phyloP scores from a whole-genome alignment of 1,284 basidiomycete species.

The Ceratobasidium sp. region DNA sequence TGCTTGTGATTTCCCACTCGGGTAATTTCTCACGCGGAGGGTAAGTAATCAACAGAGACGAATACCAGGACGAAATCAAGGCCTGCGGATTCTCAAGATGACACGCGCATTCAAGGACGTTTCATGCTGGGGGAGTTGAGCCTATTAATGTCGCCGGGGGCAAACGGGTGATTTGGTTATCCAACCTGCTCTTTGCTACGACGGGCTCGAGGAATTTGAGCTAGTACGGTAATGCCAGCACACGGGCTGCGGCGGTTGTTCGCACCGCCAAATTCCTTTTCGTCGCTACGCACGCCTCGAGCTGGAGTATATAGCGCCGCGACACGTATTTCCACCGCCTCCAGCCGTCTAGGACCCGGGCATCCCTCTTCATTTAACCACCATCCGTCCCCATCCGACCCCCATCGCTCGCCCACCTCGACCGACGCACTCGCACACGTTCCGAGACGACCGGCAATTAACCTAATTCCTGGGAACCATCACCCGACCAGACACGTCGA shows the following conservation, averaged over 20 bases:
- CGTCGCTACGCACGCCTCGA: neutral
- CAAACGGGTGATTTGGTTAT: conserved; percentile 31
- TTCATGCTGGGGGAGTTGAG: conserved; percentile 21
- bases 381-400: neutral
- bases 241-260: neutral
- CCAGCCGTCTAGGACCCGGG: neutral
- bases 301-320: conserved; percentile 10
- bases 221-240: conserved; percentile 7
- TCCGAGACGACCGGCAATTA: conserved; percentile 16
- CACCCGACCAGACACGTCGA: conserved; percentile 18
- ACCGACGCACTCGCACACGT: conserved; percentile 14
- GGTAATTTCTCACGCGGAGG: conserved; percentile 20
- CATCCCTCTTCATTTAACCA: neutral
- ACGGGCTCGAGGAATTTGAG: neutral
- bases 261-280: conserved; percentile 15
- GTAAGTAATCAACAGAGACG: neutral
- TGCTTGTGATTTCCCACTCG: neutral
- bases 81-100: neutral
- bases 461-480: conserved; percentile 17
- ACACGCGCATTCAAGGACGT: neutral
- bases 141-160: neutral
- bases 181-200: neutral
- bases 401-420: neutral
- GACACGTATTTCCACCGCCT: neutral
- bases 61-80: neutral